Evolutionary conservation across 306 rosid species (phyloP).

Genomic region (Bauhinia variegata): DNA sequence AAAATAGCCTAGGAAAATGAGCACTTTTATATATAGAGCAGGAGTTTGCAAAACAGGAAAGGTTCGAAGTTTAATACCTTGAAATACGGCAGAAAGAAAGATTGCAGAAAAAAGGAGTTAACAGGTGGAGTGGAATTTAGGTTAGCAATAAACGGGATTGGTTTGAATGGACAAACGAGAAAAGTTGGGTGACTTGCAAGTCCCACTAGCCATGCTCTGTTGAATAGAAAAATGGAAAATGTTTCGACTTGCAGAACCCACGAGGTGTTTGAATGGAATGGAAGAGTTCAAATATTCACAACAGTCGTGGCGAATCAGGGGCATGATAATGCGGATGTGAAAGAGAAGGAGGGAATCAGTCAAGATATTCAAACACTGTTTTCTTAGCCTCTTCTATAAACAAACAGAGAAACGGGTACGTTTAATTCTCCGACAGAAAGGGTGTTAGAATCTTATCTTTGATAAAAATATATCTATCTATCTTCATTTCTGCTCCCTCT

Average conservation of each 20-base stretch:
- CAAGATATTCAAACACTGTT: not conserved
- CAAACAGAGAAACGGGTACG: not conserved
- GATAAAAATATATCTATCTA: too few species aligned
- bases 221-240: slow-evolving; percentile 37
- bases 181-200: not conserved
- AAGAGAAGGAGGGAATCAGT: not conserved
- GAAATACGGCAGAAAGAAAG: slow-evolving; percentile 34
- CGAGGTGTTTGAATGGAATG: slow-evolving; percentile 43
- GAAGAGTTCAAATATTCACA: slow-evolving; percentile 35
- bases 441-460: too few species aligned
- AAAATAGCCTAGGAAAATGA: not conserved
- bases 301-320: not conserved
- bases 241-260: slow-evolving; percentile 24
- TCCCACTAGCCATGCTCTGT: slow-evolving; percentile 33
- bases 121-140: slow-evolving; percentile 23
- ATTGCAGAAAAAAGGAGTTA: slow-evolving; percentile 35
- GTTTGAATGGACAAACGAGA: slow-evolving; percentile 40
- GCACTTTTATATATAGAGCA: slow-evolving; percentile 39
- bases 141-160: slow-evolving; percentile 6
- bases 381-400: too few species aligned
- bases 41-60: slow-evolving; percentile 21
- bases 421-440: too few species aligned
- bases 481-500: too few species aligned
- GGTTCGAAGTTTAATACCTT: slow-evolving; percentile 28
- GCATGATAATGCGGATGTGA: not conserved